phyloP scores from a whole-genome alignment of 768 basidiomycete genomes.

The Xerocomus potaroensis region DNA sequence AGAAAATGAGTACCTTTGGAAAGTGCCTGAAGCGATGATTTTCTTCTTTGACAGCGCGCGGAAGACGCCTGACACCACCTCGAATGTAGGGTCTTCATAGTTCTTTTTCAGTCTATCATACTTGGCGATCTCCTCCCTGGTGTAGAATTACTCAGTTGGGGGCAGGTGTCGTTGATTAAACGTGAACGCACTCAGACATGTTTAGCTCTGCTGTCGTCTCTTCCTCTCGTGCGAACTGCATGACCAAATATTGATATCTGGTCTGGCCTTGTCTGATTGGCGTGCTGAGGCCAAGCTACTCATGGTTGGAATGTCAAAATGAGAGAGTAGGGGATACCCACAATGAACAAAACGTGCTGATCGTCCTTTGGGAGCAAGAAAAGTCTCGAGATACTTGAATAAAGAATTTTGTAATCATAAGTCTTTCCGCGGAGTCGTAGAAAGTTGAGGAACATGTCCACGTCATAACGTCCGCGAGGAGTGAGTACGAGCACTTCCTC shows the following conservation, averaged over 20 bases:
- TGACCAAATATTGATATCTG: slow-evolving; percentile 94
- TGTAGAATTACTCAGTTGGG: neutral
- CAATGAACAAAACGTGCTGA: slow-evolving; percentile 91
- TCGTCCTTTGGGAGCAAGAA: slow-evolving; percentile 98
- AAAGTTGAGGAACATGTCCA: slow-evolving; percentile 97
- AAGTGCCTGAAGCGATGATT: slow-evolving; percentile 81
- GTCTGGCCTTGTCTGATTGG: slow-evolving; percentile 99
- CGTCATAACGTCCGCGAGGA: slow-evolving; percentile 93
- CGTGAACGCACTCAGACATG: slow-evolving; percentile 71
- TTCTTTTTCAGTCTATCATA: slow-evolving; percentile 86
- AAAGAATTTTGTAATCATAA: slow-evolving; percentile 97
- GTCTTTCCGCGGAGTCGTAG: slow-evolving; percentile 95
- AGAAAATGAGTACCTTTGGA: slow-evolving; percentile 63
- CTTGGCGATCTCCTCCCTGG: slow-evolving; percentile 70
- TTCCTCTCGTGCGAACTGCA: slow-evolving; percentile 97
- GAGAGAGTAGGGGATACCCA: slow-evolving; percentile 36
- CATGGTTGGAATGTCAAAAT: slow-evolving; percentile 4
- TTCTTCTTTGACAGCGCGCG: slow-evolving; percentile 88
- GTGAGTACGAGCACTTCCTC: slow-evolving; percentile 94
- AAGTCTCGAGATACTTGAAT: slow-evolving; percentile 78
- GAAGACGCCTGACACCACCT: slow-evolving; percentile 93
- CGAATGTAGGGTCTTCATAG: slow-evolving; percentile 93
- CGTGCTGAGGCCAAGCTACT: slow-evolving; percentile 80
- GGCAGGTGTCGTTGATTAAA: neutral
- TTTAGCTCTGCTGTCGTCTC: slow-evolving; percentile 95